Evolutionary conservation across 148 eudicot species (phyloP), one percentile per base, ranked within the genome.

Genomic region (Camellia lanceoleosa): DNA sequence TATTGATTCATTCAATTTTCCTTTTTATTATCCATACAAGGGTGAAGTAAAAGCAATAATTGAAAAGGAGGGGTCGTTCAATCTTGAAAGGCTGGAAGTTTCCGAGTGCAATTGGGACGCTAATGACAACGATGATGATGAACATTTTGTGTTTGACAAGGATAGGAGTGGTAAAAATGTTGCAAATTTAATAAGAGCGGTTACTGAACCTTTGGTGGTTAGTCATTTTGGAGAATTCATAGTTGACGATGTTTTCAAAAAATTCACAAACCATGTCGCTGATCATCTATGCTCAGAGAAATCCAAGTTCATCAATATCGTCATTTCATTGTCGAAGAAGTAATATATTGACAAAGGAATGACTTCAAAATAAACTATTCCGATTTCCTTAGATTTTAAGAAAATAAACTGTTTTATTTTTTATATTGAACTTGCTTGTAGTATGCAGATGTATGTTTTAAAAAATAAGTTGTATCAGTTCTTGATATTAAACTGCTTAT

Each of bases 1-100:
- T 41, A 51, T 84, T 7, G 83, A 79, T 52, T 66, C 55, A 16
- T 86, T 86, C 80, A 86, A 91, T 79, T 5, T 91, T 68, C 93
- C 91, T 0, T 13, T 75, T 2, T 87, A 88, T 54, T 3, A 64
- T 6, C 87, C 95, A 8, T 83, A 73, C 43, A 65, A 41, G 4
- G 81, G 83, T 38, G 91, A 92, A 78, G 82, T 88, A 19, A 83
- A 73, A 75, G 67, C 66, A 1, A 49, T 82, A 65, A 49, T 85
- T 59, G 41, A 78, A 7, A 19, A 60, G 11, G 86, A 85, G 68
- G 83, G 83, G 3, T 87, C 88, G 56, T 85, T 87, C 44, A 51
- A 68, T 65, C 44, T 81, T 49, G 83, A 85, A 61, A 72, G 5
- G 71, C 5, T 81, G 0, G 47, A 81, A 23, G 44, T 47, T 2